Evolutionary conservation across 1,284 basidiomycete genomes (phyloP), one percentile per base, ranked within the genome.

Genomic region (Porodaedalea pini): DNA sequence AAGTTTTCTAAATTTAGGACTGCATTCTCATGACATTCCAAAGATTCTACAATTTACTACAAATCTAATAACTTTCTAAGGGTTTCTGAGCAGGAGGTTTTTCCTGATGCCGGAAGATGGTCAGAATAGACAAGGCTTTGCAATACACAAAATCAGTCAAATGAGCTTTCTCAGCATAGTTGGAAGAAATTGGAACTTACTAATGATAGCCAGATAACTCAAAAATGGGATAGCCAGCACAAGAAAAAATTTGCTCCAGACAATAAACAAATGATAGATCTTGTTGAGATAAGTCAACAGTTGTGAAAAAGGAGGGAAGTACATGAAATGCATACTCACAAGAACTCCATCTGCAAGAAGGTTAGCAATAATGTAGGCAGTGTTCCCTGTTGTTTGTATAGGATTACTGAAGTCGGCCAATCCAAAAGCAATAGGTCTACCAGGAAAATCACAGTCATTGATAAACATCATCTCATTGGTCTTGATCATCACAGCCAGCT

Each of bases 341-440:
- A 64, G 32, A 5, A 64, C 37, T 4, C 55, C 63, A 55, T 64
- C 63, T 21, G 59, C 57, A 29, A 63, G 57, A 58, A 55, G 62
- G 15, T 51, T 56, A 11, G 51, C 40, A 19, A 57, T 37, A 17
- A 62, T 52, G 51, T 62, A 63, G 17, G 57, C 57, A 23, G 39
- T 41, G 2, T 40, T 55, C 19, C 52, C 57, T 23, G 54, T 55
- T 7, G 54, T 59, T 15, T 54, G 48, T 17, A 49, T 29, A 40
- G 49, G 39, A 25, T 54, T 45, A 7, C 57, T 52, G 29, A 55
- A 59, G 13, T 55, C 21, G 10, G 21, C 43, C 3, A 21, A 27
- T 6, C 55, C 51, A 23, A 54, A 59, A 15, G 31, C 52, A 32
- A 48, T 44, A 11, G 57, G 57, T 11, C 57, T 52, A 27, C 57